Base-by-base conservation (phyloP, 306 rosid genomes). In the Rosa persica region DNA sequence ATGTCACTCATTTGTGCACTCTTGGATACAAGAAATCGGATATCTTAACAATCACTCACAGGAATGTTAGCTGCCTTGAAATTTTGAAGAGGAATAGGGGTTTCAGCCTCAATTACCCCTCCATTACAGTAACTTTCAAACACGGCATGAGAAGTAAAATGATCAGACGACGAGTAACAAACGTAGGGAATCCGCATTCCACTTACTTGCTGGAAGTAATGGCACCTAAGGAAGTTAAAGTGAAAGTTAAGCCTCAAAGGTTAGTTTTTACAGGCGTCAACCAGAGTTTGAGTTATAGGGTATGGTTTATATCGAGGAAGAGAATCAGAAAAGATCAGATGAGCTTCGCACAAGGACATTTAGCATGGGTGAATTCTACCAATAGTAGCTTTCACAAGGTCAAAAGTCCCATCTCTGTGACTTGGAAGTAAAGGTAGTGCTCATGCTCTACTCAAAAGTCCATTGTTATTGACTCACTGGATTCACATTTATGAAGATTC, bases 51-150 rank as follows among this genome's bases (percentile, higher is more conserved):
- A 85, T 92, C 74, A 94, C 97, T 78, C 96, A 89, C 77, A 86
- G 75, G 75, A 92, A 94, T 30, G 90, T 94, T 47, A 94, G 92
- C 77, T 94, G 98, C 83, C 81, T 43, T 22, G 85, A 70, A 51
- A 64, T 84, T 44, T 38, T 89, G 83, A 49, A 76, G 81, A 83
- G 65, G 90, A 87, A 88, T 84, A 87, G 82, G 73, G 96, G 92
- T 61, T 94, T 92, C 83, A 89, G 91, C 85, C 88, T 94, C 22
- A 94, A 94, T 81, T 94, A 94, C 84, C 98, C 97, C 0, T 89
- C 97, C 30, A 77, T 94, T 72, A 87, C 98, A 6, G 87, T 89
- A 0, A 78, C 19, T 19, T 94, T 92, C 64, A 89, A 92, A 52
- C 84, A 40, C 9, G 86, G 94, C 8, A 81, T 25, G 68, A 82